Evolutionary conservation across 1,284 basidiomycete species (phyloP).

Genomic region (Dichomitus squalens): DNA sequence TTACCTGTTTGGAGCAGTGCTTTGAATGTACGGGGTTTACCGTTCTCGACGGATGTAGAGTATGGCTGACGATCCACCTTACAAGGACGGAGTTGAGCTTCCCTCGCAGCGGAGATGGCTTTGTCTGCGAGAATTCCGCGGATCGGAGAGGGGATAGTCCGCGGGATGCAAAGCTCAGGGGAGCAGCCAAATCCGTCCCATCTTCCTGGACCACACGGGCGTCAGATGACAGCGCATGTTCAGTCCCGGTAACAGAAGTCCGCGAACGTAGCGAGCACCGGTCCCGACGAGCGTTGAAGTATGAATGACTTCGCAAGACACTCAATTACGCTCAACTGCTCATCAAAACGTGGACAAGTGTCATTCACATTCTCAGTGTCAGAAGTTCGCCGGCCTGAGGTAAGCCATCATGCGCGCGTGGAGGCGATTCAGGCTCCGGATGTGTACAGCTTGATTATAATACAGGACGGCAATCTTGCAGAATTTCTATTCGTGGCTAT

Average conservation of each 20-base stretch:
- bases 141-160: too few relatives aligned
- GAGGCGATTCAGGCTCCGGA: not conserved
- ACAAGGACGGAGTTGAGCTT: not conserved
- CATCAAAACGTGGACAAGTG: too few relatives aligned
- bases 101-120: not conserved
- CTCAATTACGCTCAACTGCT: not conserved
- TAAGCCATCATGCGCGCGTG: not conserved
- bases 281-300: not conserved
- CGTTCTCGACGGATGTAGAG: too few relatives aligned
- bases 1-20: not conserved
- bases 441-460: not conserved
- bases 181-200: not conserved
- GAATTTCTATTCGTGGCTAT: not conserved
- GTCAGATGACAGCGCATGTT: not conserved
- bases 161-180: not conserved
- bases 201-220: not conserved
- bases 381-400: not conserved
- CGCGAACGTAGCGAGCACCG: not conserved
- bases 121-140: not conserved
- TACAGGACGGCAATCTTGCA: not conserved
- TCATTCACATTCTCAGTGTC: not conserved
- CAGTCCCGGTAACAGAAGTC: not conserved
- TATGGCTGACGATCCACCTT: too few relatives aligned
- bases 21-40: not conserved
- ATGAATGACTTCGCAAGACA: not conserved